Evolutionary conservation across 176 grass and related monocot genomes (phyloP), one percentile per base, ranked within the genome.

Genomic region (Metroxylon sagu): DNA sequence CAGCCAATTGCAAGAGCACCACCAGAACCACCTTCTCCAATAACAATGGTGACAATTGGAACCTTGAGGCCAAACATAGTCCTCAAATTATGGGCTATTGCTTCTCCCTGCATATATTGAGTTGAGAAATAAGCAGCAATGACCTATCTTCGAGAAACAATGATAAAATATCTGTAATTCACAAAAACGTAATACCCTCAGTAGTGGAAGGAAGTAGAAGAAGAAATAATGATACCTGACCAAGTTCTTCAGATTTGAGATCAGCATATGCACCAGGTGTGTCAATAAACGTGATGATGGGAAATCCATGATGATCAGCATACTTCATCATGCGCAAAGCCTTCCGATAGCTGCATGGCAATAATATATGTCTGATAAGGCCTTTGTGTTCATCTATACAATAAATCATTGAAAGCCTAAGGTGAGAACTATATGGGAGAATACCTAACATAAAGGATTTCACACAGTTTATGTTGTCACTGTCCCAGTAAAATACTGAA

Each of bases 241-340:
- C 73, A 61, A 81, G 71, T 68, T 81, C 78, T 66, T 81, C 66
- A 71, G 78, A 81, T 65, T 75, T 81, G n/a, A 81, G 66, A 65
- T 81, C 78, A 65, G 78, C 59, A 71, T 70, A 81, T 65, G 78
- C 78, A 17, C 71, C 78, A 65, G 78, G 72, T 54, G 79, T 82
- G 62, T 76, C 79, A 3, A 82, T 66, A 75, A 82, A 82, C 43
- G 79, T 76, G 67, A 82, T 71, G 29, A 82, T 82, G 3, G 79
- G 79, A 70, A 82, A 76, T 21, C 66, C 43, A 18, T 82, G 65
- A 23, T 75, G 72, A 35, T 82, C 71, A 17, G 72, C 79, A 66
- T 82, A 82, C 53, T 29, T 76, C 79, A 82, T 82, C 66, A 82
- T 70, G 19, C 65, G 72, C 66, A 82, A 56, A 23, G 79, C 72